Conservation (phyloP, 129 eudicot species). For the Lonicera japonica region DNA sequence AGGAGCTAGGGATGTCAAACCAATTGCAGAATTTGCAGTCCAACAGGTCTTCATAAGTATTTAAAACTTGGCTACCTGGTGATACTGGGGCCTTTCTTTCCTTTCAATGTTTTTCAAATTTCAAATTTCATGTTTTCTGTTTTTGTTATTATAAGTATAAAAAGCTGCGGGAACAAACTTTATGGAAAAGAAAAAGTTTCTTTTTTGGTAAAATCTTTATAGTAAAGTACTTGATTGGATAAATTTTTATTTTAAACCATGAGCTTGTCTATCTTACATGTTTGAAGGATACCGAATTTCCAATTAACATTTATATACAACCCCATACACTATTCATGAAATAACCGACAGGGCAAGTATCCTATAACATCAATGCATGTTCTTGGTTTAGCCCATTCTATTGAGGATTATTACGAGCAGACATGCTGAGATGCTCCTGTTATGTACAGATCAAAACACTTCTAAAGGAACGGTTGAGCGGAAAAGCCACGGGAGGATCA, state of each 20-base stretch:
- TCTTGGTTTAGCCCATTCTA: background rate
- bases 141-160: constrained; percentile 6
- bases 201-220: background rate
- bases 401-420: background rate
- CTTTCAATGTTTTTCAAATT: background rate
- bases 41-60: constrained; percentile 43
- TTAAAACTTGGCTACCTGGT: background rate
- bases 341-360: too few relatives aligned
- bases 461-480: constrained; percentile 74
- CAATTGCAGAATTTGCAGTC: constrained; percentile 77
- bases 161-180: background rate
- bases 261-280: too few relatives aligned
- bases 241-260: too few relatives aligned
- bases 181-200: background rate
- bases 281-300: too few relatives aligned
- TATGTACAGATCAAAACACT: constrained; percentile 64
- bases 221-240: too few relatives aligned
- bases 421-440: background rate
- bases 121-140: constrained; percentile 3
- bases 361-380: background rate
- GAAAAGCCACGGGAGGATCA: constrained; percentile 67
- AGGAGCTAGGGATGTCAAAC: constrained; percentile 93
- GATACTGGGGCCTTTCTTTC: background rate
- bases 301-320: too few relatives aligned
- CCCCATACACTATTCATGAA: too few relatives aligned